These are phyloP conservation scores for Suillus variegatus DNA, from an alignment of 768 basidiomycete species.

Conservation along the genomic window DNA sequence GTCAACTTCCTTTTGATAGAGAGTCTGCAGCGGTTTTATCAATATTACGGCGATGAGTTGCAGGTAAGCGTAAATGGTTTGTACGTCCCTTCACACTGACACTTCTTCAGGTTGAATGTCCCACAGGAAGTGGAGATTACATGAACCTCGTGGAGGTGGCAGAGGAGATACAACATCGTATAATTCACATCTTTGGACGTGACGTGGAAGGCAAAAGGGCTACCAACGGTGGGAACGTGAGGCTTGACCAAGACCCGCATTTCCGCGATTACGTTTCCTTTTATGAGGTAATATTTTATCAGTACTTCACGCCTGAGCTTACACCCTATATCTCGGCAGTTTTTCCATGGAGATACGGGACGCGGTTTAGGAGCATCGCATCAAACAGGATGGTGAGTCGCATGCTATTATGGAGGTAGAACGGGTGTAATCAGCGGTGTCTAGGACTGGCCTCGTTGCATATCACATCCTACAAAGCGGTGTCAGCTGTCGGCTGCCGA, in stretches of 20 bases:
- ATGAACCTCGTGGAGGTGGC: slow-evolving; percentile 95
- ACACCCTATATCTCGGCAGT: slow-evolving; percentile 43
- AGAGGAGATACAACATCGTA: slow-evolving; percentile 98
- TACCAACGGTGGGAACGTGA: slow-evolving; percentile 86
- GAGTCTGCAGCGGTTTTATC: slow-evolving; percentile 94
- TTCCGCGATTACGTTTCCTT: slow-evolving; percentile 98
- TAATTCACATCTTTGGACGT: slow-evolving; percentile 97
- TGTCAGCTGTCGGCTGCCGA: slow-evolving; percentile 84
- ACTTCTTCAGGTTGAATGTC: slow-evolving; percentile 76
- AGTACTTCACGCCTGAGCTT: neutral
- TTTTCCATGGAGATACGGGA: slow-evolving; percentile 94
- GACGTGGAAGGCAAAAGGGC: slow-evolving; percentile 86
- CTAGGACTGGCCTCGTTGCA: slow-evolving; percentile 85
- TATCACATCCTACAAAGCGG: slow-evolving; percentile 93
- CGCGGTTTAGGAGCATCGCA: slow-evolving; percentile 95
- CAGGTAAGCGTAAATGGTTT: slow-evolving; percentile 42
- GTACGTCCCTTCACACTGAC: slow-evolving; percentile 1
- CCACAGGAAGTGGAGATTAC: slow-evolving; percentile 94
- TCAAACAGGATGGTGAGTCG: slow-evolving; percentile 90
- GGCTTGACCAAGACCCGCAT: slow-evolving; percentile 88
- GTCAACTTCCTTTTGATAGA: slow-evolving; percentile 96
- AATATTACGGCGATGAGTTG: slow-evolving; percentile 93
- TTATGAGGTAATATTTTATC: slow-evolving; percentile 68
- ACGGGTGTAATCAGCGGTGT: neutral
- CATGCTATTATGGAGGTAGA: neutral